Percentiles rank a stretch among this genome's conserved stretches.
Conservation (phyloP, 768 basidiomycete genomes). For the Mycena olivaceomarginata region DNA sequence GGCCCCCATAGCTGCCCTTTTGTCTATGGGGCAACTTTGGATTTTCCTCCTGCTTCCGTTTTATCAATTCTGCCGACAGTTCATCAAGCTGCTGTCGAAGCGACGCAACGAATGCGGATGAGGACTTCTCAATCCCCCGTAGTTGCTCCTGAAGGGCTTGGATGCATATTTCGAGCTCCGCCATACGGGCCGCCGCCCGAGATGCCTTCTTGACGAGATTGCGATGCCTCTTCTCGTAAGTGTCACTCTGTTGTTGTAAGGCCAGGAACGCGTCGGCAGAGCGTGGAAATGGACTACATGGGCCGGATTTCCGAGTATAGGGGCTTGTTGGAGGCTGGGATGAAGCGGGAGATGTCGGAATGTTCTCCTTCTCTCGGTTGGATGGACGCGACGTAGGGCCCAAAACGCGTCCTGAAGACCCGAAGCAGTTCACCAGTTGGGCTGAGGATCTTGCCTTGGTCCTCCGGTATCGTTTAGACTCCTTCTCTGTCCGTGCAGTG, state of each 20-base stretch:
- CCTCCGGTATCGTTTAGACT: not conserved
- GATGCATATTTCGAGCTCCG: not conserved
- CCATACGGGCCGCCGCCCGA: conserved; percentile 2
- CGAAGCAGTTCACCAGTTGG: conserved; percentile 3
- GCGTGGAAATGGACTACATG: not conserved
- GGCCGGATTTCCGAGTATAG: conserved; percentile 1
- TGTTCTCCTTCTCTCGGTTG: conserved; percentile 1
- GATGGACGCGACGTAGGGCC: not conserved
- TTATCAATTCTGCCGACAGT: conserved; percentile 1
- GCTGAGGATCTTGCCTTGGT: not conserved
- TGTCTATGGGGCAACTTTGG: no score
- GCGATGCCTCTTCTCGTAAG: no score
- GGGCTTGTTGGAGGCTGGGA: conserved; percentile 6
- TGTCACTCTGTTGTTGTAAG: conserved; percentile 13
- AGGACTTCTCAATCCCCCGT: conserved; percentile 2
- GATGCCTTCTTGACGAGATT: not conserved
- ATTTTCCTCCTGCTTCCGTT: not conserved
- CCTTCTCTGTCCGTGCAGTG: not conserved
- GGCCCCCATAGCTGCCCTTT: no score
- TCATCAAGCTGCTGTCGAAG: conserved; percentile 17
- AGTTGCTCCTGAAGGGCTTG: conserved; percentile 14
- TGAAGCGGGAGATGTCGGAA: not conserved
- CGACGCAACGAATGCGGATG: not conserved
- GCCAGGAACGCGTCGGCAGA: conserved; percentile 5
- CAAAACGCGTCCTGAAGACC: not conserved